Evolutionary conservation across 2,329 filamentous ascomycete species (phyloP).

Genomic region (Neopestalotiopsis sp.): DNA sequence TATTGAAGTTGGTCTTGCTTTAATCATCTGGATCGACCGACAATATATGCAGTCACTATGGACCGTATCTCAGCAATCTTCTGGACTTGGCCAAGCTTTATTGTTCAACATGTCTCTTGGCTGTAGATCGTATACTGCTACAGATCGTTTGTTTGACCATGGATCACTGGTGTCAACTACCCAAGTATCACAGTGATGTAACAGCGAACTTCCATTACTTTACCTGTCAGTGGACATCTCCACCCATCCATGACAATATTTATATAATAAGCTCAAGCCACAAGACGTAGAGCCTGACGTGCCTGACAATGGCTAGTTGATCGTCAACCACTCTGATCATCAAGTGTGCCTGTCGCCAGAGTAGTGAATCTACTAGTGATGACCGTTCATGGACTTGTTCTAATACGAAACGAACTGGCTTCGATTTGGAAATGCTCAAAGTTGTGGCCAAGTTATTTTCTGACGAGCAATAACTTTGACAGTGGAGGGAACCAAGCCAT

Average conservation of each 20-base stretch:
- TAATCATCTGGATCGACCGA: no score
- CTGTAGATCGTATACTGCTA: no score
- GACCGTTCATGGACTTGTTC: neutral
- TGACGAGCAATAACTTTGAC: neutral
- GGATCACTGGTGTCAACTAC: no score
- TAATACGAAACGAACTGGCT: no score
- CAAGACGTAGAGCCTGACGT: neutral
- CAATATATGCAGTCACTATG: no score
- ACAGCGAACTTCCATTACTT: neutral
- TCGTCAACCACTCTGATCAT: neutral
- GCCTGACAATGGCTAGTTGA: neutral
- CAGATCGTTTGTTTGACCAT: no score
- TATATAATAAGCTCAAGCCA: slow-evolving; percentile 1
- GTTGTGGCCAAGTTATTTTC: neutral
- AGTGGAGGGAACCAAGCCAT: neutral
- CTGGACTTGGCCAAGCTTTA: no score
- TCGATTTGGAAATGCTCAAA: neutral
- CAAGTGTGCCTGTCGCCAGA: neutral
- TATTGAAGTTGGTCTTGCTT: no score
- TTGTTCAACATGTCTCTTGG: no score
- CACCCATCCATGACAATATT: neutral
- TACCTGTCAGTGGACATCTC: neutral
- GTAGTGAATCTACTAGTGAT: neutral
- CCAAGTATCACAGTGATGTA: no score
- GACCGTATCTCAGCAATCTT: no score